phyloP scores from a whole-genome alignment of 2,329 filamentous ascomycete genomes.

The Graphilbum ipis-grandicollis region DNA sequence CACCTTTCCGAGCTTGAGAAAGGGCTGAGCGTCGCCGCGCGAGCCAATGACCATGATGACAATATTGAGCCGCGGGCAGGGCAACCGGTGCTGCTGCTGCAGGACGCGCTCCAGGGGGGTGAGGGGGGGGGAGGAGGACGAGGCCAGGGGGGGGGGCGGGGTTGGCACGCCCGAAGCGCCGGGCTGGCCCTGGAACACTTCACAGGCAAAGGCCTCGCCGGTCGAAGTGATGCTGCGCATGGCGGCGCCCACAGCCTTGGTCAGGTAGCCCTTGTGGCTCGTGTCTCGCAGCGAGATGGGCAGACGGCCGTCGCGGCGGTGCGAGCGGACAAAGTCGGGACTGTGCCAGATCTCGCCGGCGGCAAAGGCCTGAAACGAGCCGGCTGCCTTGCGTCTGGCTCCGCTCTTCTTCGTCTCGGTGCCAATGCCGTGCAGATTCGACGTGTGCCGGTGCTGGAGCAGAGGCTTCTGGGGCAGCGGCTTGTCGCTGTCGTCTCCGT shows the following conservation, averaged over 20 bases:
- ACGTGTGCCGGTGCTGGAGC: too few relatives aligned
- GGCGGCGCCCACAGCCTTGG: slow-evolving; percentile 52
- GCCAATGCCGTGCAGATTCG: too few relatives aligned
- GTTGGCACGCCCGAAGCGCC: too few relatives aligned
- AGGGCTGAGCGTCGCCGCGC: slow-evolving; percentile 66
- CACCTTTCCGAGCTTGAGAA: slow-evolving; percentile 56
- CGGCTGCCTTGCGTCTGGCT: too few relatives aligned
- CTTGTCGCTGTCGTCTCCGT: neutral
- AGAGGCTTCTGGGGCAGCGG: too few relatives aligned
- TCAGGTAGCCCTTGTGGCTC: slow-evolving; percentile 51
- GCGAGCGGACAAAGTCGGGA: neutral
- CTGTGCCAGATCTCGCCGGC: too few relatives aligned
- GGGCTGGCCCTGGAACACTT: too few relatives aligned
- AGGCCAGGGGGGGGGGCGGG: too few relatives aligned
- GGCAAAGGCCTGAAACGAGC: too few relatives aligned
- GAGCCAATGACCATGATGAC: slow-evolving; percentile 74
- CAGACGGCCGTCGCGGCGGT: slow-evolving; percentile 47
- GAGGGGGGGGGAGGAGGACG: too few relatives aligned
- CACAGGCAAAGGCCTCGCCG: neutral
- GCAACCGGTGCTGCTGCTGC: slow-evolving; percentile 11
- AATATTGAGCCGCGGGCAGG: slow-evolving; percentile 47
- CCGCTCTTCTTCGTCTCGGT: too few relatives aligned
- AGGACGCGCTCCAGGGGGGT: slow-evolving; percentile 12
- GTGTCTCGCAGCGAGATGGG: slow-evolving; percentile 58
- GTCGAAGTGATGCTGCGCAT: slow-evolving; percentile 31